Base-by-base conservation (phyloP, 768 basidiomycete species). In the Lactarius trivialis region DNA sequence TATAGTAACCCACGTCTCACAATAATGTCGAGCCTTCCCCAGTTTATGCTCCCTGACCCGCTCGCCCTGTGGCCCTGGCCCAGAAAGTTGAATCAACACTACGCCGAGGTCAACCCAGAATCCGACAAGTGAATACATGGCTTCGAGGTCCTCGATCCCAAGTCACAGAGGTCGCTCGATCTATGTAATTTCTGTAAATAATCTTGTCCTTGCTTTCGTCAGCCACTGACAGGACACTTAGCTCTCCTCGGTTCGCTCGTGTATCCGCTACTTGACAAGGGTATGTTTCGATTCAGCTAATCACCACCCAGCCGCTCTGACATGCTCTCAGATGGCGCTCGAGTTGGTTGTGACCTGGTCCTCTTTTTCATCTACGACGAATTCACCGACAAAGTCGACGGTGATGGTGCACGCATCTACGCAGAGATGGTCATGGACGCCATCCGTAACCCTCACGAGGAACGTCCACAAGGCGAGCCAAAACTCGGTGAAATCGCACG, bases 41-140 rank as follows among this genome's bases (percentile, higher is more conserved):
- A 32, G 12, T 55, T 54, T n/a, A 33, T 21, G 24, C 49, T 65
- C n/a, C 64, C 64, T 19, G 56, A 65, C 51, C 28, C 39, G 2
- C 64, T 68, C 17, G 51, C 52, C 3, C 14, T 26, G 15, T 68
- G 68, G 68, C 68, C 68, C 9, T 66, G 64, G 67, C 59, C 56
- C 8, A 65, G 67, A 24, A 41, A n/a, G 24, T 14, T 66, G 9
- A 68, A 66, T 34, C 58, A 61, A 11, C 34, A 68, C 37, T 68
- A 64, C 49, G 65, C 55, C 6, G 59, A 61, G 36, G 60, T 58
- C 57, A 66, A 64, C 21, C 52, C 58, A 6, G 65, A 68, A 45
- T 59, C 58, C 14, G 48, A 57, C 19, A 24, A n/a, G 9, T 69
- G 68, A 67, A 51, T 60, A n/a, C 58, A 60, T 11, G 7, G 55